These are phyloP conservation scores for Spathaspora girioi DNA, from an alignment of 805 yeast genomes.

Conservation along the genomic window DNA sequence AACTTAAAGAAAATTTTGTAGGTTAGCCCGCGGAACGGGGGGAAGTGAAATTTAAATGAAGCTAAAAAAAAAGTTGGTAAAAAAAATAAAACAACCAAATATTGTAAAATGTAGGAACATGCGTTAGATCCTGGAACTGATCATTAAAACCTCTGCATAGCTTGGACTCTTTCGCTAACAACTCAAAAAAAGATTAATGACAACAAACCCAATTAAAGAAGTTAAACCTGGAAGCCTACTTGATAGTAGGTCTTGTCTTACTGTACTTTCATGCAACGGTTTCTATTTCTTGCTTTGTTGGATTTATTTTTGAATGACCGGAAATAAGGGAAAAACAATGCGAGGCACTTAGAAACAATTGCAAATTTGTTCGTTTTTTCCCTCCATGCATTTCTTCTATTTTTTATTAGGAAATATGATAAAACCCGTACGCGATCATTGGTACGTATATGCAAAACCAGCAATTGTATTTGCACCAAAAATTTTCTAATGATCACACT, in stretches of 20 bases:
- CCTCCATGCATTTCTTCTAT: background rate
- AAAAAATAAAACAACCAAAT: background rate
- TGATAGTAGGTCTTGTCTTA: background rate
- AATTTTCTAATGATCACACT: background rate
- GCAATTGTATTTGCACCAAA: background rate
- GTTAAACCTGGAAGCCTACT: background rate
- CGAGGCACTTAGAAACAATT: background rate
- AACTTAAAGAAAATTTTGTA: background rate
- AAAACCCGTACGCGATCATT: too few species aligned
- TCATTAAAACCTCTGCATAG: background rate
- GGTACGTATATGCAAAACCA: too few species aligned
- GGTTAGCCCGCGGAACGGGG: background rate
- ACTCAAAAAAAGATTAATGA: background rate
- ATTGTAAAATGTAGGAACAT: background rate
- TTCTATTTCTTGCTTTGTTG: background rate
- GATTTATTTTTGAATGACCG: background rate
- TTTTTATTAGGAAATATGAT: too few species aligned
- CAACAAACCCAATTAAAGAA: background rate
- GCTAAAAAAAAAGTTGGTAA: background rate
- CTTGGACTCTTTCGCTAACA: too few species aligned
- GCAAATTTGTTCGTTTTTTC: background rate
- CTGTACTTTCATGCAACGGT: background rate
- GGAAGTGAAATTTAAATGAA: background rate
- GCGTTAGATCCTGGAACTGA: too few species aligned
- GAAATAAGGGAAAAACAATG: background rate